A percentile compares a stretch with the other conserved stretches of the same genome.
phyloP scores from a whole-genome alignment of 1,284 basidiomycete genomes.

The Rhizopogon parksii region DNA sequence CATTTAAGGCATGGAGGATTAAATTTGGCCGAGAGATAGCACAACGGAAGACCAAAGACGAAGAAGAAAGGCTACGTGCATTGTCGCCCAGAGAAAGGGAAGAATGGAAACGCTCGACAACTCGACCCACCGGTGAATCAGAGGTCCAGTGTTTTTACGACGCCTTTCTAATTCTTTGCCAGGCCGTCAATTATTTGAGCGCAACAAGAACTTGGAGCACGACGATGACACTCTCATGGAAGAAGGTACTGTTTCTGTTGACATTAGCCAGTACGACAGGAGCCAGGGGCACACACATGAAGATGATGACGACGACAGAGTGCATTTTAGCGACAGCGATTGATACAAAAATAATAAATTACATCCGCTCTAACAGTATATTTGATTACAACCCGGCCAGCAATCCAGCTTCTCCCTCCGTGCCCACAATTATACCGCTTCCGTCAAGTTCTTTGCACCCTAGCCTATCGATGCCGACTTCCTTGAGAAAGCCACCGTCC shows the following conservation, averaged over 20 bases:
- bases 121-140: constrained; percentile 63
- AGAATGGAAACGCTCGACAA: constrained; percentile 66
- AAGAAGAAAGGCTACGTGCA: constrained; percentile 77
- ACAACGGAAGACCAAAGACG: constrained; percentile 56
- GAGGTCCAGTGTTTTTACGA: constrained; percentile 3
- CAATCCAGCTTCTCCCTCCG: constrained; percentile 32
- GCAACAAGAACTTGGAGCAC: constrained; percentile 58
- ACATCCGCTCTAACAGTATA: not conserved
- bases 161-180: constrained; percentile 9
- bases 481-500: constrained; percentile 52
- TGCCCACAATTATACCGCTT: constrained; percentile 32
- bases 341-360: constrained; percentile 24
- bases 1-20: constrained; percentile 77
- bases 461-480: constrained; percentile 34
- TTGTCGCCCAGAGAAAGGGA: constrained; percentile 83
- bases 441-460: constrained; percentile 39
- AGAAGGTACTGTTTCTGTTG: constrained; percentile 80
- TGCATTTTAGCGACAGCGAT: constrained; percentile 80
- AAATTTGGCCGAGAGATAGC: constrained; percentile 70
- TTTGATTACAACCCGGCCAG: constrained; percentile 35
- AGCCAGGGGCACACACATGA: constrained; percentile 44
- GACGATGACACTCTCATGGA: constrained; percentile 73
- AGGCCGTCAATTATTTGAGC: constrained; percentile 89
- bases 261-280: constrained; percentile 82
- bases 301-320: constrained; percentile 54